A percentile compares a stretch with the other conserved stretches of the same genome.
Evolutionary conservation across 768 basidiomycete species (phyloP).

Genomic region (Sutorius australiensis): DNA sequence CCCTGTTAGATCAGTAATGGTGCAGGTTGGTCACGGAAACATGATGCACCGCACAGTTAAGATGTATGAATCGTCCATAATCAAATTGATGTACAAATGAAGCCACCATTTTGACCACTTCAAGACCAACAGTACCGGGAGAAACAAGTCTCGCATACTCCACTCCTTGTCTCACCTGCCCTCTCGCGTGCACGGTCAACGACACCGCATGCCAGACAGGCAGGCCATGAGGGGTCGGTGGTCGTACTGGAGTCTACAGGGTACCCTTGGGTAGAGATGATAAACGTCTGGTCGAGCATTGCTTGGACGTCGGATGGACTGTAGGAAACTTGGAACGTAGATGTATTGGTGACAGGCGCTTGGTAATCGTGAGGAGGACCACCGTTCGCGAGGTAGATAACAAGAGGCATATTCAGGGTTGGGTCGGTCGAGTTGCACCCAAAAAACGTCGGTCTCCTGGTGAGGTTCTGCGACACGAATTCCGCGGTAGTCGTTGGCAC

Average conservation of each 20-base stretch:
- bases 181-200: conserved; percentile 43
- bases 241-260: conserved; percentile 23
- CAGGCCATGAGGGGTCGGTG: conserved; percentile 42
- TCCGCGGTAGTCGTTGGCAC: conserved; percentile 30
- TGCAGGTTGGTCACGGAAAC: too few species aligned
- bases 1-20: too few species aligned
- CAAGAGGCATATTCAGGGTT: conserved; percentile 38
- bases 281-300: conserved; percentile 46
- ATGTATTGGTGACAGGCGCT: conserved; percentile 40
- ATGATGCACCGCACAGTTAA: too few species aligned
- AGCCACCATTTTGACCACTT: too few species aligned
- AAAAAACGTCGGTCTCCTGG: conserved; percentile 42
- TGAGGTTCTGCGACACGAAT: conserved; percentile 37
- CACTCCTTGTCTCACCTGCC: conserved; percentile 24
- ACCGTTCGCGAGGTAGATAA: conserved; percentile 60
- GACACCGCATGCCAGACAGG: conserved; percentile 50
- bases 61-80: too few species aligned
- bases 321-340: conserved; percentile 40
- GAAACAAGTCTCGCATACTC: conserved; percentile 31
- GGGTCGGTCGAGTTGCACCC: conserved; percentile 35
- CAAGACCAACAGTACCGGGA: conserved; percentile 23
- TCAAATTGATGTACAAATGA: too few species aligned
- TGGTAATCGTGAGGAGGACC: conserved; percentile 39
- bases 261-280: conserved; percentile 42
- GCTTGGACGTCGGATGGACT: conserved; percentile 34